Evolutionary conservation across 768 basidiomycete species (phyloP), one percentile per base, ranked within the genome.

Genomic region (Pleurotus tuoliensis): DNA sequence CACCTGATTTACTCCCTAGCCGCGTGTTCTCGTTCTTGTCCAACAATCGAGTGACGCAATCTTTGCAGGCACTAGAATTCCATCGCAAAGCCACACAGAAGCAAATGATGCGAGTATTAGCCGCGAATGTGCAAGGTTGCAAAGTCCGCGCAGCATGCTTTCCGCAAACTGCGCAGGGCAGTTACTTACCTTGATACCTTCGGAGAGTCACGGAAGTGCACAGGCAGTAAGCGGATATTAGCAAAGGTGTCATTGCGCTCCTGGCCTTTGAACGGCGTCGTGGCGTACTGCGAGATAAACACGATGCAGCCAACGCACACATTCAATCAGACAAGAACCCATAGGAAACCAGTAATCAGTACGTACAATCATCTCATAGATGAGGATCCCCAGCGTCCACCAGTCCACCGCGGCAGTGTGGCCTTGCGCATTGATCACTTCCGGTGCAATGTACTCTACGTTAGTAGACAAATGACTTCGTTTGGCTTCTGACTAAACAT

Each of bases 371-470:
- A 97, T 97, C 76, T 99, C 97, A 77, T 94, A 97, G 65, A 98
- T 92, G 66, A 99, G 83, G 66, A 98, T 98, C 39, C 97, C 97
- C 49, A 98, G 77, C 30, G 97, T 98, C 97, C 93, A 95, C 96
- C 96, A 99, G 74, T 99, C 97, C 51, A 99, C 97, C 12, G 96
- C 95, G 59, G 94, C 94, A 38, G 95, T 97, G 72, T 99, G 97
- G 15, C 97, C 96, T 69, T 90, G 84, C 47, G 92, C 93, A 64
- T 91, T 90, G 68, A 99, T 97, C 58, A 99, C 97, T 77, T 99
- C 97, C 60, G 96, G 96, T 41, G 96, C 94, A 69, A 99, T 98
- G 79, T 99, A 99, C 76, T 98, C 96, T 97, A 58, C 56, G 59
- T 53, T 34, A 55, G 20, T 22, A 44, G 20, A 44, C 41, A 44